phyloP scores from a whole-genome alignment of 495 filamentous ascomycete species.

The Trichoderma parareesei region DNA sequence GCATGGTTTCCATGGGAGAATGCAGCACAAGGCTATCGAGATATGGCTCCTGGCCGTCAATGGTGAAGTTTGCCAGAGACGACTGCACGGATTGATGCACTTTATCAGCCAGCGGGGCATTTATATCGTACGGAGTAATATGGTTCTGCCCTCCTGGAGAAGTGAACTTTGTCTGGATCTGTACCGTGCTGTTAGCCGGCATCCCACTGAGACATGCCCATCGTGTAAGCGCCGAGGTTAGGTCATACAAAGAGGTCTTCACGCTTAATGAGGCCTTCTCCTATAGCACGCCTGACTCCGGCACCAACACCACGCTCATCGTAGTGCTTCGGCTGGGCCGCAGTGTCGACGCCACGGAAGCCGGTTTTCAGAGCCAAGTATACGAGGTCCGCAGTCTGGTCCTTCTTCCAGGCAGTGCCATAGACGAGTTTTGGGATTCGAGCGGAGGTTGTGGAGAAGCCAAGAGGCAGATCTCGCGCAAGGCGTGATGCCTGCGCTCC shows the following conservation, averaged over 20 bases:
- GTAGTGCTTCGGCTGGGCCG: conserved; percentile 73
- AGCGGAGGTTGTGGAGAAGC: conserved; percentile 9
- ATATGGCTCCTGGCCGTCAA: conserved; percentile 39
- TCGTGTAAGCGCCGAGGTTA: not conserved
- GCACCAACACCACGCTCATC: conserved; percentile 62
- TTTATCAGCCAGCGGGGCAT: conserved; percentile 46
- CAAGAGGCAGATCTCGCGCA: conserved; percentile 5
- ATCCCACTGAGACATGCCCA: not conserved
- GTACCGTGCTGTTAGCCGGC: not conserved
- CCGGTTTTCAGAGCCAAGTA: conserved; percentile 60
- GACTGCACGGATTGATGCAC: conserved; percentile 56
- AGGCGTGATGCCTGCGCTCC: conserved; percentile 1
- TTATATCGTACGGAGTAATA: conserved; percentile 52
- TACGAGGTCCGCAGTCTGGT: conserved; percentile 56
- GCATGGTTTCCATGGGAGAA: conserved; percentile 50
- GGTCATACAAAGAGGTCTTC: conserved; percentile 51
- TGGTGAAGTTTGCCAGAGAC: conserved; percentile 58
- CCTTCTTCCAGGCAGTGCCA: conserved; percentile 86
- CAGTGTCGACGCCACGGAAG: conserved; percentile 70
- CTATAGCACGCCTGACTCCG: conserved; percentile 51
- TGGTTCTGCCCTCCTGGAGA: conserved; percentile 48
- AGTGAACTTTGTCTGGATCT: conserved; percentile 82
- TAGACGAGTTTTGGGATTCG: conserved; percentile 59
- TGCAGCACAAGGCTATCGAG: conserved; percentile 70
- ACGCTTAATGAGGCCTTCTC: conserved; percentile 48